Base-by-base conservation (phyloP, 2,329 filamentous ascomycete species). In the Phialocephala sp. region DNA sequence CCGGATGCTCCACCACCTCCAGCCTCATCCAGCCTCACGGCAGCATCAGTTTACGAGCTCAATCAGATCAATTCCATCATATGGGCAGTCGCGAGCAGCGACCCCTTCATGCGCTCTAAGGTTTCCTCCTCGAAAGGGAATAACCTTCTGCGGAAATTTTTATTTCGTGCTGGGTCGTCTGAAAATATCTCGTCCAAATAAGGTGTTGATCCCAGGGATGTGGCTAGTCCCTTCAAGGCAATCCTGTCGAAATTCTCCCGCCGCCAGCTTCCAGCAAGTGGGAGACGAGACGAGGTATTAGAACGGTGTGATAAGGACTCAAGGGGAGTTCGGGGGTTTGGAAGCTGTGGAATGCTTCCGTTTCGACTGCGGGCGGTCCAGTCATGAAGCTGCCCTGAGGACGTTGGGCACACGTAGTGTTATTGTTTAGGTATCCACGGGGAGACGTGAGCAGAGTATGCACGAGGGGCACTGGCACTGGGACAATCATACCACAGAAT, bases 251-350 rank as follows among this genome's bases (percentile, higher is more conserved):
- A 50, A 62, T 68, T 69, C 68, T 71, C 70, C 65, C 69, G 68
- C 63, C 45, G 63, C 65, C 60, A 37, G 67, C 59, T 62, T 69
- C 72, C 72, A 73, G 67, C 66, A 69, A 70, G 68, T 70, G 70
- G 72, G 71, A 74, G 68, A 73, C 70, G 71, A 73, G 70, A 63
- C 47, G 58, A 64, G 36, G 57, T 22, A 62, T 58, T 36, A 56
- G 43, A 50, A 50, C 56, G 55, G 32, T 54, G 62, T 64, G 61
- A 66, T 55, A 43, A 66, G 60, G 52, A 20, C 50, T 45, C 47
- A 59, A 37, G 55, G 41, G 27, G 20, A 50, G 41, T 8, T 35
- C 50, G 50, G 50, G 50, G 32, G 50, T 35, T 54, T 54, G 22
- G 50, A 35, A 27, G 50, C 14, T 18, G 50, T 41, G 55, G 55